phyloP scores from a whole-genome alignment of 441 rosid species.

The Adansonia madagascariensis region DNA sequence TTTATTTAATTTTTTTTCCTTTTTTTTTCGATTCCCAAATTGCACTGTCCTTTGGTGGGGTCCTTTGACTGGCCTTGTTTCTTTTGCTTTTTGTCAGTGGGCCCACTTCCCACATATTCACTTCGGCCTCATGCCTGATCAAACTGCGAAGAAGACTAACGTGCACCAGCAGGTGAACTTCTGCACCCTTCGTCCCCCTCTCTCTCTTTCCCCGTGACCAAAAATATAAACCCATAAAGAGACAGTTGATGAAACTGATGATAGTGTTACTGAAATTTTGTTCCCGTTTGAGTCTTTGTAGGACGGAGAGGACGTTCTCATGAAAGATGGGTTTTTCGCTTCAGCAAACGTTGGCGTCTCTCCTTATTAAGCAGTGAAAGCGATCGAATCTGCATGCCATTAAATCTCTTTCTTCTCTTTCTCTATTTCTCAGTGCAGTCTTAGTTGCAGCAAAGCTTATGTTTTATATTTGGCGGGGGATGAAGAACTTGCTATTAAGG shows the following conservation, averaged over 20 bases:
- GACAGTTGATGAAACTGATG: not conserved
- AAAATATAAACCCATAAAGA: too few relatives aligned
- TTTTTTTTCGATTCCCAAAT: not conserved
- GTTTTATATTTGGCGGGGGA: not conserved
- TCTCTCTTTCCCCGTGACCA: not conserved
- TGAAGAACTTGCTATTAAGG: not conserved
- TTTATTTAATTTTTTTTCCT: not conserved
- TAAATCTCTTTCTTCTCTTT: not conserved
- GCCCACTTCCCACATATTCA: slow-evolving; percentile 64
- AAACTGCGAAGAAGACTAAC: slow-evolving; percentile 43
- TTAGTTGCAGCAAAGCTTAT: not conserved
- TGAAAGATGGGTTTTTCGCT: slow-evolving; percentile 47
- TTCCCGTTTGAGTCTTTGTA: slow-evolving; percentile 16
- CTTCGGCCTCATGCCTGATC: slow-evolving; percentile 56
- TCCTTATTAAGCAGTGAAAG: slow-evolving; percentile 35
- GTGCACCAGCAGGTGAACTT: slow-evolving; percentile 47
- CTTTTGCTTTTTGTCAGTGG: slow-evolving; percentile 46
- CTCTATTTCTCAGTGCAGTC: not conserved
- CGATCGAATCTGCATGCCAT: not conserved
- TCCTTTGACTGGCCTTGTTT: slow-evolving; percentile 23
- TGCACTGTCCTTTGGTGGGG: slow-evolving; percentile 1
- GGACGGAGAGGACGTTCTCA: slow-evolving; percentile 48
- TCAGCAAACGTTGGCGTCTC: slow-evolving; percentile 42
- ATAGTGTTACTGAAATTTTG: not conserved
- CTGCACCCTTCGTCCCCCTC: not conserved